These are phyloP conservation scores for Saksenaea vasiformis DNA, from an alignment of 371 early-diverging fungal species.

Conservation along the genomic window DNA sequence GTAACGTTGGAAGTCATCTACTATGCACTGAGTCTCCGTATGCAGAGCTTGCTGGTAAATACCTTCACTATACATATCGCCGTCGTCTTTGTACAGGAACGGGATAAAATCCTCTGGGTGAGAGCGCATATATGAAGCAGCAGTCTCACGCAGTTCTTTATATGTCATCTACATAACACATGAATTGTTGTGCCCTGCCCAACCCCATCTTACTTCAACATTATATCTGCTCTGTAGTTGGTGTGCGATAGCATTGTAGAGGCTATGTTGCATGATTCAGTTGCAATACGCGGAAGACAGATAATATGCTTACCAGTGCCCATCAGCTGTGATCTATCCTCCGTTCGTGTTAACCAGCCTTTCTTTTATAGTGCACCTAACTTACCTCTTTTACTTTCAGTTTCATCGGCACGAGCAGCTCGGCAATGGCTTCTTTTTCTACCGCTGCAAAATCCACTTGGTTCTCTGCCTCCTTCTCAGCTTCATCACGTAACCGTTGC, in stretches of 20 bases:
- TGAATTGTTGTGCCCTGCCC: background rate
- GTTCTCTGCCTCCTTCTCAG: slow-evolving; percentile 76
- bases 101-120: slow-evolving; percentile 88
- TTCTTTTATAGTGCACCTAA: slow-evolving; percentile 4
- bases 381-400: slow-evolving; percentile 50
- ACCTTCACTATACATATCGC: slow-evolving; percentile 70
- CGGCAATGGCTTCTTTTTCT: slow-evolving; percentile 73
- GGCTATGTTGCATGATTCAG: slow-evolving; percentile 31
- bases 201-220: slow-evolving; percentile 28
- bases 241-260: slow-evolving; percentile 88
- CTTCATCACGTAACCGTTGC: slow-evolving; percentile 74
- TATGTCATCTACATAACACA: slow-evolving; percentile 35
- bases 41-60: background rate
- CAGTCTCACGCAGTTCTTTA: slow-evolving; percentile 63
- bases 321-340: slow-evolving; percentile 72
- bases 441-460: slow-evolving; percentile 74
- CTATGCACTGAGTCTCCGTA: background rate
- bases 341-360: background rate
- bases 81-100: slow-evolving; percentile 80
- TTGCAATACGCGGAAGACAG: slow-evolving; percentile 7
- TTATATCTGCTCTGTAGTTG: slow-evolving; percentile 66
- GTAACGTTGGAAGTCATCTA: slow-evolving; percentile 74
- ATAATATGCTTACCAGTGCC: slow-evolving; percentile 69
- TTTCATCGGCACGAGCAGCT: slow-evolving; percentile 44
- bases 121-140: slow-evolving; percentile 79